A percentile compares a stretch with the other conserved stretches of the same genome.
phyloP scores from a whole-genome alignment of 2,329 filamentous ascomycete species.

The Teratosphaeria epicoccoides region DNA sequence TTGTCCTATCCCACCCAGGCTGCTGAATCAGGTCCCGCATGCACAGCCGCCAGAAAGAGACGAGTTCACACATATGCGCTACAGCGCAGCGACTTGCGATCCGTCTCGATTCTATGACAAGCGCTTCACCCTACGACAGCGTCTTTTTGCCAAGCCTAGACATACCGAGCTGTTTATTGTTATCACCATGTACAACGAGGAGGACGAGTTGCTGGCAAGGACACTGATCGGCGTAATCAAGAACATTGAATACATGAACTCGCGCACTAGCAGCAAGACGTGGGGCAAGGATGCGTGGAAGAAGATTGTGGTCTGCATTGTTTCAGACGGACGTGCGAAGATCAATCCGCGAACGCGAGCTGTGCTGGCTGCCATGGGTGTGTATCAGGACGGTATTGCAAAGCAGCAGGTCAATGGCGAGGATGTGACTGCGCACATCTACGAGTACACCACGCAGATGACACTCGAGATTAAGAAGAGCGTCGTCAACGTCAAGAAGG shows the following conservation, averaged over 20 bases:
- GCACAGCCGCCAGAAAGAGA: conserved; percentile 71
- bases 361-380: conserved; percentile 81
- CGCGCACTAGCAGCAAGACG: conserved; percentile 82
- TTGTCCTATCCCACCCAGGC: conserved; percentile 81
- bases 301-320: conserved; percentile 97
- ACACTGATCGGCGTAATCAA: conserved; percentile 97
- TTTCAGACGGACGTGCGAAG: conserved; percentile 92
- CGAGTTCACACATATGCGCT: conserved; percentile 83
- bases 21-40: conserved; percentile 80
- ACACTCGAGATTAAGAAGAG: conserved; percentile 83
- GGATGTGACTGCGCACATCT: conserved; percentile 94
- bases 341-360: conserved; percentile 89
- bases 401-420: conserved; percentile 97
- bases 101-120: conserved; percentile 77
- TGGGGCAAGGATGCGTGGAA: conserved; percentile 99
- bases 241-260: conserved; percentile 98
- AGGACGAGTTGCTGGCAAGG: conserved; percentile 87
- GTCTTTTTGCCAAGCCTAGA: conserved; percentile 80
- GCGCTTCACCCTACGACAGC: conserved; percentile 84
- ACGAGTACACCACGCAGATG: conserved; percentile 82
- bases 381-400: conserved; percentile 96
- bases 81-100: conserved; percentile 90
- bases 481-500: conserved; percentile 73
- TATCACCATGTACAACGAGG: conserved; percentile 98
- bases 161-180: conserved; percentile 95